A percentile compares a stretch with the other conserved stretches of the same genome.
phyloP scores from a whole-genome alignment of 352 stramenopile species.

The Thalassiosira ordinaria region DNA sequence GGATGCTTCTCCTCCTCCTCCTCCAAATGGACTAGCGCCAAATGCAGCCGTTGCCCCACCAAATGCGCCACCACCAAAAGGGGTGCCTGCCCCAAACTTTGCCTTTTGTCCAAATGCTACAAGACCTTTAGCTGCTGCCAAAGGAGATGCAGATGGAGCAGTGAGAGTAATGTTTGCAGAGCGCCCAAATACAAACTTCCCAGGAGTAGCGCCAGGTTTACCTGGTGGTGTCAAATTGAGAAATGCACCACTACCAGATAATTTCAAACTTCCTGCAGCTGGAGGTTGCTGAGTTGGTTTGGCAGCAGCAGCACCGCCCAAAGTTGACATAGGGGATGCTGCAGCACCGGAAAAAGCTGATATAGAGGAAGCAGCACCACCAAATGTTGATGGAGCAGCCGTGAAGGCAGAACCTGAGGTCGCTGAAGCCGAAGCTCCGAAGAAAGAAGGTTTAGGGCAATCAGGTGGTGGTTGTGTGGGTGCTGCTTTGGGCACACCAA shows the following conservation, averaged over 20 bases:
- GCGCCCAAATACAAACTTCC: slow-evolving; percentile 77
- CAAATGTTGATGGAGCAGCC: slow-evolving; percentile 26
- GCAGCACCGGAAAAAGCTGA: slow-evolving; percentile 25
- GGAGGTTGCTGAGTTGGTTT: not conserved
- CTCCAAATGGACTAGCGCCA: slow-evolving; percentile 41
- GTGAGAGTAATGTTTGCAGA: slow-evolving; percentile 74
- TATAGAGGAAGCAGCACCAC: slow-evolving; percentile 12
- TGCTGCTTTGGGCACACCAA: slow-evolving; percentile 27
- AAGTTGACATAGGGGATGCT: slow-evolving; percentile 11
- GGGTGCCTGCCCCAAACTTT: slow-evolving; percentile 22
- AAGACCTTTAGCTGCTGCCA: slow-evolving; percentile 36
- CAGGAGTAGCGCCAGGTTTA: slow-evolving; percentile 35
- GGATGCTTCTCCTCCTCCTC: slow-evolving; percentile 29
- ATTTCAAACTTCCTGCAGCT: not conserved
- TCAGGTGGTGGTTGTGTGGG: slow-evolving; percentile 26
- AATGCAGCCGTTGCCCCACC: slow-evolving; percentile 35
- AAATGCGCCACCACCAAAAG: slow-evolving; percentile 34
- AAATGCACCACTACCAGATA: slow-evolving; percentile 59
- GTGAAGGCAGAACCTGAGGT: no score
- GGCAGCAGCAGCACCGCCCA: not conserved
- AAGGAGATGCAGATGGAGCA: slow-evolving; percentile 47
- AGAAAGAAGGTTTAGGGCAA: slow-evolving; percentile 51
- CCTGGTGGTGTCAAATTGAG: slow-evolving; percentile 81
- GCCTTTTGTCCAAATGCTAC: slow-evolving; percentile 43
- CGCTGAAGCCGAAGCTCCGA: slow-evolving; percentile 33